Percentiles rank a stretch among this genome's conserved stretches.
Evolutionary conservation across 768 basidiomycete species (phyloP).

Genomic region (Xerocomellus intermedius): DNA sequence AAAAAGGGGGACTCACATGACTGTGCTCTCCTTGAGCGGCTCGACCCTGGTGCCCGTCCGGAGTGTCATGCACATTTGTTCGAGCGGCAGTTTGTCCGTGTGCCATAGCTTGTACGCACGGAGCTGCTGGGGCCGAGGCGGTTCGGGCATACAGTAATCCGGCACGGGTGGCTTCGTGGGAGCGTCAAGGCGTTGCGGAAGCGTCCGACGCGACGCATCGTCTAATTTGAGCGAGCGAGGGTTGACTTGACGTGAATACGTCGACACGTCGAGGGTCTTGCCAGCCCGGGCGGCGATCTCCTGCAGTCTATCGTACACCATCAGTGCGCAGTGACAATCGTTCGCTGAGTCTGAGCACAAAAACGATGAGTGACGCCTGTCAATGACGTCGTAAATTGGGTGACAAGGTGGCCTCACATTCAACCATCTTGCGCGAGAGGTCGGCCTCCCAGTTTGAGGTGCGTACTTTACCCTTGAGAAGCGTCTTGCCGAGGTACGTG

Average conservation of each 20-base stretch:
- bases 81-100: constrained; percentile 32
- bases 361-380: neutral
- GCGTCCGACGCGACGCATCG: neutral
- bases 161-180: constrained; percentile 7
- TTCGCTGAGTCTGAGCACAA: constrained; percentile 46
- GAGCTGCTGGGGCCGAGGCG: constrained; percentile 37
- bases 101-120: constrained; percentile 50
- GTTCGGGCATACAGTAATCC: constrained; percentile 27
- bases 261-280: constrained; percentile 15
- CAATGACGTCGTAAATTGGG: neutral
- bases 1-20: constrained; percentile 38
- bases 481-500: constrained; percentile 12
- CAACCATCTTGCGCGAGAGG: constrained; percentile 38
- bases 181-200: neutral
- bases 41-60: constrained; percentile 31
- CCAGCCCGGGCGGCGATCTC: constrained; percentile 28
- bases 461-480: constrained; percentile 47
- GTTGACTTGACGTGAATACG: constrained; percentile 31
- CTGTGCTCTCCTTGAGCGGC: constrained; percentile 45
- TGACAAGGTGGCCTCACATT: constrained; percentile 30
- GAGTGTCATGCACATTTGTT: constrained; percentile 40
- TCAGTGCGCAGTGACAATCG: constrained; percentile 47
- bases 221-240: constrained; percentile 6
- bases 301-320: constrained; percentile 42
- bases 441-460: constrained; percentile 45